Evolutionary conservation across 306 rosid species (phyloP), one percentile per base, ranked within the genome.

Genomic region (Canavalia ensiformis): DNA sequence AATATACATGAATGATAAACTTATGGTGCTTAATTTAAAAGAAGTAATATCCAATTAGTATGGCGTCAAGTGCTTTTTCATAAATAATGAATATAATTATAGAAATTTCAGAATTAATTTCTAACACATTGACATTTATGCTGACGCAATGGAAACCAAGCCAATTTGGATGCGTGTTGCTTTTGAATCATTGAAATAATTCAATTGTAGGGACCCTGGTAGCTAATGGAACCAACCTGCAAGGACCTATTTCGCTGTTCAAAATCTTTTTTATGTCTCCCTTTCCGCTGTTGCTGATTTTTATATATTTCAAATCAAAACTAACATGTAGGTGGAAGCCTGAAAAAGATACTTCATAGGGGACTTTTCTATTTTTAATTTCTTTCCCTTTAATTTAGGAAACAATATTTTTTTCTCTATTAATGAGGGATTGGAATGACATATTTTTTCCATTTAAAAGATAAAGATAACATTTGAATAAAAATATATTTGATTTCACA

Each of bases 171-270:
- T 12, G 66, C 39, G 68, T 82, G 81, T 29, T 68, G 7, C 50
- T 82, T 75, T 82, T 7, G 29, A 18, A 56, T 1, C 50, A 34
- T 2, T 58, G 76, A 41, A 65, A 83, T 77, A 77, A 77, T 83
- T 83, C 67, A 62, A 30, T 34, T 25, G 31, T 47, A 9, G 72
- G 78, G 77, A 1, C 75, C 82, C 9, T 76, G 37, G 33, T 69
- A 25, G 42, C 64, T 59, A 50, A 25, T 60, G 68, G 54, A 70
- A 34, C 67, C 42, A 70, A 76, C 55, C 55, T 69, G 35, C 62
- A 5, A 34, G 52, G 68, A 42, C 49, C 68, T 62, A 76, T 44
- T 62, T 68, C 52, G 39, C 72, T 68, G 62, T 28, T 8, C 44
- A 64, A 7, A 18, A 29, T 11, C 69, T 56, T 33, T 58, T 59